Evolutionary conservation across 2,329 filamentous ascomycete species (phyloP), one percentile per base, ranked within the genome.

Genomic region (Beauveria rudraprayagi): DNA sequence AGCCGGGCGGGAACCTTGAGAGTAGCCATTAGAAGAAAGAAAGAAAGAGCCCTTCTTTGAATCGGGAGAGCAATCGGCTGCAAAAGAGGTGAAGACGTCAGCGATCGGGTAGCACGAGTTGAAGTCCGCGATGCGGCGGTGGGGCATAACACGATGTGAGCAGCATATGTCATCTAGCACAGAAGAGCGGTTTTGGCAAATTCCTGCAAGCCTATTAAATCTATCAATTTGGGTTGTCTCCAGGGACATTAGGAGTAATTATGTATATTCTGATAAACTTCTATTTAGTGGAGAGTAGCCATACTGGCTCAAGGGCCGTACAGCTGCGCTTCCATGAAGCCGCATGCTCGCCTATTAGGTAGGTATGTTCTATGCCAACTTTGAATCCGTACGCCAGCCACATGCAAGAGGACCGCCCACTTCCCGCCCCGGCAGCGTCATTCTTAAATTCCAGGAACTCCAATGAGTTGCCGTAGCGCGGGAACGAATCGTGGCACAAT

Each of bases 401-500:
- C 37, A 53, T 52, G 47, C 48, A 53, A 60, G 17, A 24, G 9
- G 6, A 24, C 14, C 5, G 14, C 47, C 37, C 22, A 22, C 28
- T 43, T 28, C 17, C n/a, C 24, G 17, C 16, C 22, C 22, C 9
- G 3, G 22, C n/a, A 7, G n/a, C 2, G 9, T 56, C 2, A 28
- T 19, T 51, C 7, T 34, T 70, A 83, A 70, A 83, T 76, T 0
- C 81, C 81, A 1, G 81, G 82, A 46, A 83, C 62, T 0, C 82
- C 82, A 46, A 83, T 60, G 2, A 81, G 53, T 10, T 71, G 67
- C 24, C 82, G 72, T 40, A 82, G 16, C 1, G 67, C 73, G 1
- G 81, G 81, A 30, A 81, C 70, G 63, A 78, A 78, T 9, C 82
- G 73, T 17, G 82, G 82, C 14, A 84, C 70, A 40, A 82, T 71